Evolutionary conservation across 2,329 filamentous ascomycete genomes (phyloP), one percentile per base, ranked within the genome.

Genomic region (Trichophyton rubrum): DNA sequence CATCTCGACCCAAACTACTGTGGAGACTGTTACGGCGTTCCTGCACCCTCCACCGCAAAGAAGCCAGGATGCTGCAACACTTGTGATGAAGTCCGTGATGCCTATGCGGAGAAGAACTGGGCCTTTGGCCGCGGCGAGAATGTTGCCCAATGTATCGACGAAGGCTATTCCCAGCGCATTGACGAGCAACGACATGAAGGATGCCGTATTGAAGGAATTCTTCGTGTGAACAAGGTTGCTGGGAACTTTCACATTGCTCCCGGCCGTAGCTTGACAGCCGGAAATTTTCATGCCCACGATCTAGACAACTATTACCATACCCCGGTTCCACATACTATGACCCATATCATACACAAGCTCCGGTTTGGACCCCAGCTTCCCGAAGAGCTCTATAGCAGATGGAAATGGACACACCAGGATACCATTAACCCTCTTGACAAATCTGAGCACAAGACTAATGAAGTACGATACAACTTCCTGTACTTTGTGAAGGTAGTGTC

Each of bases 401-500:
- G 74, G 74, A 87, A 85, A 62, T 96, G 89, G 89, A 90, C 88
- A 9, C 91, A 90, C 74, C 89, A 96, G 75, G 90, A 97, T 74
- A 75, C 89, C 64, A 74, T 74, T 66, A 96, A 97, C 74, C 93
- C 93, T 3, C 83, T 99, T 3, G 95, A 99, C 70, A 80, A 82
- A 59, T 88, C 87, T 2, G 78, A 82, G 64, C 90, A 97, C 78
- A 76, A 80, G 59, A 95, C 90, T 1, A 78, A 82, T 40, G 90
- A 96, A 69, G 83, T 89, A 66, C 88, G 88, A 65, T 96, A 82
- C 80, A 99, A 96, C 79, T 99, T 86, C 75, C 96, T 97, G 90
- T 99, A 99, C 79, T 99, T 99, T 75, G 82, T 99, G 75, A 99
- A 99, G 80, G 93, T 99, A 61, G 93, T 99, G 35, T 90, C 89